Conservation (phyloP, 1,139 yeast genomes). For the Geotrichum europaeum region DNA sequence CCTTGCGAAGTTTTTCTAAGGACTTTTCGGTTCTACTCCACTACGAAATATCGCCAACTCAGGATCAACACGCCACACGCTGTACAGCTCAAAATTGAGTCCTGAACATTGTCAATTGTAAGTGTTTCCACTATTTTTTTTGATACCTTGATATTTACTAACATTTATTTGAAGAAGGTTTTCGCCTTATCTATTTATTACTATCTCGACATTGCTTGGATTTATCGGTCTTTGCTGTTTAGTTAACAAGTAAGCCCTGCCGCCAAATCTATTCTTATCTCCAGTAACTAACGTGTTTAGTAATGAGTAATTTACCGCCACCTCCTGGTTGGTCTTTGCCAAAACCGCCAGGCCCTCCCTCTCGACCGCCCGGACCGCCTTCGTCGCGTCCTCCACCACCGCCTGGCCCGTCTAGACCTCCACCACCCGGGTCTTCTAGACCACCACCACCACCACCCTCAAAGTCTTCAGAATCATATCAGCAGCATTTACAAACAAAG, state of each 20-base stretch:
- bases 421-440: slow-evolving; percentile 27
- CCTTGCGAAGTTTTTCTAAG: not conserved
- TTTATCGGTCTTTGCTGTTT: not conserved
- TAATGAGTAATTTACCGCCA: slow-evolving; percentile 20
- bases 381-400: slow-evolving; percentile 34
- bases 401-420: slow-evolving; percentile 23
- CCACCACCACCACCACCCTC: slow-evolving; percentile 21
- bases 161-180: not conserved
- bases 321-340: slow-evolving; percentile 26
- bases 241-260: not conserved
- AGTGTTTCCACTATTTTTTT: not conserved
- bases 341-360: slow-evolving; percentile 29
- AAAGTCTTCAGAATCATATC: slow-evolving; percentile 23
- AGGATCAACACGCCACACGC: not conserved
- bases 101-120: not conserved
- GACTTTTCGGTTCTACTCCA: not conserved
- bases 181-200: not conserved
- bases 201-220: not conserved
- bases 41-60: not conserved
- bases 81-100: not conserved
- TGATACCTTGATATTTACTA: not conserved
- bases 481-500: slow-evolving; percentile 34
- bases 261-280: not conserved
- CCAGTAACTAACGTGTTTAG: not conserved
- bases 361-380: slow-evolving; percentile 22